Conservation (phyloP, 2,329 filamentous ascomycete species). For the Knufia fluminis region DNA sequence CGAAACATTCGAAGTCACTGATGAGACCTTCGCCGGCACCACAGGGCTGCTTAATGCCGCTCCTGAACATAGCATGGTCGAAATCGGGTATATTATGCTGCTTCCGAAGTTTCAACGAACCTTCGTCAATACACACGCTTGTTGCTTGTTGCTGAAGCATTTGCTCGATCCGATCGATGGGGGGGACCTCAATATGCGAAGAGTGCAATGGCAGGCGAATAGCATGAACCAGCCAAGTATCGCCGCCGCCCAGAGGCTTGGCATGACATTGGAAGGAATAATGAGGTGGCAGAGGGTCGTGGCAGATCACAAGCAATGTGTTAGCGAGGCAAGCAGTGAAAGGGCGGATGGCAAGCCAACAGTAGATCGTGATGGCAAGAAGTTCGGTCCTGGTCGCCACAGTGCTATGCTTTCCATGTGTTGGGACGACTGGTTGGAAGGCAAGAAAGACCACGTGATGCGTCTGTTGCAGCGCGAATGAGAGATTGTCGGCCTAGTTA, state of each 20-base stretch:
- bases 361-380: slow-evolving; percentile 4
- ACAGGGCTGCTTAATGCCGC: slow-evolving; percentile 8
- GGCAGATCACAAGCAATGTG: neutral
- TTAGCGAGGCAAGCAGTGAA: neutral
- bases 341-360: slow-evolving; percentile 5
- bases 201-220: slow-evolving; percentile 28
- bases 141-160: slow-evolving; percentile 29
- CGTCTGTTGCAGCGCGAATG: neutral
- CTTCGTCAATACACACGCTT: slow-evolving; percentile 29
- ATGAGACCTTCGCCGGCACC: slow-evolving; percentile 9
- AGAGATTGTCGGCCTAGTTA: too few relatives aligned
- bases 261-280: slow-evolving; percentile 28
- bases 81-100: slow-evolving; percentile 26
- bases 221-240: slow-evolving; percentile 18
- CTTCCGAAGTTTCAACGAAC: slow-evolving; percentile 29
- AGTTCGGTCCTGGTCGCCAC: slow-evolving; percentile 8
- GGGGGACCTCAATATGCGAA: slow-evolving; percentile 23
- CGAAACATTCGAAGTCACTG: neutral
- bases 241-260: slow-evolving; percentile 27
- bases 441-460: neutral
- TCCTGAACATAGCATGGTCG: neutral
- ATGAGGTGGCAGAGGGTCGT: slow-evolving; percentile 27
- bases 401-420: slow-evolving; percentile 10
- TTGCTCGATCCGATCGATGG: slow-evolving; percentile 20
- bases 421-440: slow-evolving; percentile 13